These are phyloP conservation scores for Gaultheria prostrata DNA, from an alignment of 148 eudicot species.

Conservation along the genomic window DNA sequence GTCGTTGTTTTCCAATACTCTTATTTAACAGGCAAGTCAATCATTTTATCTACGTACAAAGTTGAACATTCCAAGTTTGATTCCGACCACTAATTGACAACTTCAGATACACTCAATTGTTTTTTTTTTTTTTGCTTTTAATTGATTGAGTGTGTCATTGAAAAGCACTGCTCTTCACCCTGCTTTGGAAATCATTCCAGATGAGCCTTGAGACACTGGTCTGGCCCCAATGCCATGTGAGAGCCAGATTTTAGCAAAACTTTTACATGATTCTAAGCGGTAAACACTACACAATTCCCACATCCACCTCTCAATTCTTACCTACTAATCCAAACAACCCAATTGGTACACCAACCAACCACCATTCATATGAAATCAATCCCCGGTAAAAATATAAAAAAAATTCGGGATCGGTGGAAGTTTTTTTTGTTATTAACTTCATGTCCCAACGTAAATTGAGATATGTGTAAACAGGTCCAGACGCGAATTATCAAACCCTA, in stretches of 20 bases:
- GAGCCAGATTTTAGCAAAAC: not conserved
- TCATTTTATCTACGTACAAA: too few relatives aligned
- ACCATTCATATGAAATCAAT: not conserved
- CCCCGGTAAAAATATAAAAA: not conserved
- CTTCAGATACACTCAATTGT: not conserved
- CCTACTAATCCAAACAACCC: not conserved
- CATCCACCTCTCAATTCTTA: not conserved
- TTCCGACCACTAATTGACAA: not conserved
- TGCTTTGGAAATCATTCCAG: not conserved
- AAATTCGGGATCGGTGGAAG: not conserved
- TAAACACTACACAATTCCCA: not conserved
- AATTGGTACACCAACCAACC: not conserved
- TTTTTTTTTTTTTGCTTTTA: not conserved
- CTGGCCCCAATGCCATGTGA: slow-evolving; percentile 8
- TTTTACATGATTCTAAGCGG: not conserved
- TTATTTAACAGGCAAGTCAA: too few relatives aligned
- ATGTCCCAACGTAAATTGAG: not conserved
- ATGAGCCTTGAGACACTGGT: not conserved
- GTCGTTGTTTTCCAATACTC: too few relatives aligned
- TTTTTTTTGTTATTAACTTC: not conserved
- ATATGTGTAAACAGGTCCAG: not conserved
- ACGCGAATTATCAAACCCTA: not conserved
- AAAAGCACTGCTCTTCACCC: not conserved
- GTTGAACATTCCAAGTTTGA: too few relatives aligned
- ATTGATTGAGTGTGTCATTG: not conserved